These are phyloP conservation scores for Cryptomeria japonica DNA, from an alignment of 75 land plant genomes.

Conservation along the genomic window DNA sequence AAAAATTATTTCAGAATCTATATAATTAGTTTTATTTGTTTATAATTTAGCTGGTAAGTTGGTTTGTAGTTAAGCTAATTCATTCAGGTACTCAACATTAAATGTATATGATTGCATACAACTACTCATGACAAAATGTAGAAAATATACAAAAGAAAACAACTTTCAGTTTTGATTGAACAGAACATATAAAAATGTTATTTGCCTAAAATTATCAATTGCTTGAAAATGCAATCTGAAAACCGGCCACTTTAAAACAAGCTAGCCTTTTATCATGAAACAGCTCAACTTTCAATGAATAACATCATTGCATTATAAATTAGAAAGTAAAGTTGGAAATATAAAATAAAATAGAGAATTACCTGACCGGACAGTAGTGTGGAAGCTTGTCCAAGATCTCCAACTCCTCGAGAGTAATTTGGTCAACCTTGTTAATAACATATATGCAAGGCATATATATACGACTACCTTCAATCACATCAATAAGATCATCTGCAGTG, in stretches of 20 bases:
- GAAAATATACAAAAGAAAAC: not conserved
- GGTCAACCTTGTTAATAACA: slow-evolving; percentile 97
- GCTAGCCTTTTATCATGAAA: not conserved
- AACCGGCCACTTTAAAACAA: not conserved
- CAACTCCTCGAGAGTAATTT: slow-evolving; percentile 95
- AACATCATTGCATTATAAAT: not conserved
- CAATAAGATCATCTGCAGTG: slow-evolving; percentile 98
- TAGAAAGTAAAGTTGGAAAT: not conserved
- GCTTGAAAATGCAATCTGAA: not conserved
- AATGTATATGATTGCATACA: not conserved
- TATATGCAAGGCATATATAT: slow-evolving; percentile 98
- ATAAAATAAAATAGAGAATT: not conserved
- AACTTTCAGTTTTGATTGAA: not conserved
- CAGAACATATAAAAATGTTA: not conserved
- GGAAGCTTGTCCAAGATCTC: slow-evolving; percentile 97
- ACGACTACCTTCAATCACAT: slow-evolving; percentile 98
- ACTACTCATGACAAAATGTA: not conserved
- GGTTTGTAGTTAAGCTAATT: not conserved
- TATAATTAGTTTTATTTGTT: not conserved
- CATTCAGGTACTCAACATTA: not conserved
- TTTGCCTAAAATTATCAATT: not conserved
- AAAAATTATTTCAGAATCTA: not conserved
- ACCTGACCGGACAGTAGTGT: slow-evolving; percentile 99
- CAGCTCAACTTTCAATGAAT: not conserved
- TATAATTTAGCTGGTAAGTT: not conserved